phyloP scores from a whole-genome alignment of 169 alveolate genomes.

The Cryptosporidium ryanae region DNA sequence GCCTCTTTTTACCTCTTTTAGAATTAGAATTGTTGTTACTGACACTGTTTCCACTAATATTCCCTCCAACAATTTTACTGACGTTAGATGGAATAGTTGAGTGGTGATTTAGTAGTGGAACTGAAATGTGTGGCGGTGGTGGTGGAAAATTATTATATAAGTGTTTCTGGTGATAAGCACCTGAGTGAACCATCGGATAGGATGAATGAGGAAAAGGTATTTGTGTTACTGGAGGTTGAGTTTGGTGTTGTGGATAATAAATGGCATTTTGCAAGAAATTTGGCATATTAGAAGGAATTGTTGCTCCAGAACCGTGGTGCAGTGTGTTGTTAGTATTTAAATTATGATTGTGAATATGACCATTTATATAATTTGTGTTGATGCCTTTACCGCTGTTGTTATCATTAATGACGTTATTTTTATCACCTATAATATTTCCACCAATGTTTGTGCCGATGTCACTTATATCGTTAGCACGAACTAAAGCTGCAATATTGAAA shows the following conservation, averaged over 20 bases:
- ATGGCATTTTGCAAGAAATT: neutral
- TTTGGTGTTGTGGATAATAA: neutral
- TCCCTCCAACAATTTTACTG: neutral
- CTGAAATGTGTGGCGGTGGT: neutral
- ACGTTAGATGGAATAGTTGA: neutral
- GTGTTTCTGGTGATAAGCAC: conserved; percentile 2
- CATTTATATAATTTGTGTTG: neutral
- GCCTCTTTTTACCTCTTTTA: conserved; percentile 27
- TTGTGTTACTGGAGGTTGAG: neutral
- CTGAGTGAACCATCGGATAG: neutral
- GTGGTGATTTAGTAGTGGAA: neutral
- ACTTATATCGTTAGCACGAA: neutral
- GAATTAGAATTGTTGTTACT: neutral
- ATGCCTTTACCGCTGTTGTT: neutral
- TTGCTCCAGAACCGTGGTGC: neutral
- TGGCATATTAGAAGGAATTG: neutral
- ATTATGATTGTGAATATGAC: neutral
- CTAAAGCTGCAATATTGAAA: neutral
- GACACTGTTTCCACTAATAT: neutral
- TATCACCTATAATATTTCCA: neutral
- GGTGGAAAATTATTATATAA: conserved; percentile 1
- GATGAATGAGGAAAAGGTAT: neutral
- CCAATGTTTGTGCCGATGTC: neutral
- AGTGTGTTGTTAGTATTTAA: neutral
- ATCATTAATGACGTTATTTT: neutral